Evolutionary conservation across 2,329 filamentous ascomycete species (phyloP).

Genomic region (Ascochyta lentis): DNA sequence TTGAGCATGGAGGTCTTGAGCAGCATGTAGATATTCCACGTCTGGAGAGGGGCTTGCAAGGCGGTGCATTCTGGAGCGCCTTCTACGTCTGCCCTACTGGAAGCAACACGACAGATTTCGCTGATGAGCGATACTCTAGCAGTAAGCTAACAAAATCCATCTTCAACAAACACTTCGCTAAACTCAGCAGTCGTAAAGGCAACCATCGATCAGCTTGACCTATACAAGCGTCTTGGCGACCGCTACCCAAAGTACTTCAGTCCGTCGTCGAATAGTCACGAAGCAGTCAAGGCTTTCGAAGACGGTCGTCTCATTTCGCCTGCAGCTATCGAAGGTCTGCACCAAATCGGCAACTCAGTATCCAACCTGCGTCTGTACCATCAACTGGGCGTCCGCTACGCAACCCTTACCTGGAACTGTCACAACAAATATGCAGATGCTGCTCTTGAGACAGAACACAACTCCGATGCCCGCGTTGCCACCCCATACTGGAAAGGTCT

Average conservation of each 20-base stretch:
- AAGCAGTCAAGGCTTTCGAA: conserved; percentile 63
- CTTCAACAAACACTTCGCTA: neutral
- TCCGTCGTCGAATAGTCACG: conserved; percentile 63
- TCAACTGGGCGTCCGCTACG: conserved; percentile 81
- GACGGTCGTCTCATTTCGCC: conserved; percentile 46
- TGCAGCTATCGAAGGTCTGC: conserved; percentile 67
- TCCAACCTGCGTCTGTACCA: conserved; percentile 78
- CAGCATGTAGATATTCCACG: conserved; percentile 82
- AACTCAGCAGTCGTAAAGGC: conserved; percentile 62
- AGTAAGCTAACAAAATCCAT: conserved; percentile 56
- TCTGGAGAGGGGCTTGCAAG: conserved; percentile 72
- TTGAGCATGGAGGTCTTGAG: conserved; percentile 71
- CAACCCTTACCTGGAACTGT: conserved; percentile 91
- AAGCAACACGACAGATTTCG: conserved; percentile 72
- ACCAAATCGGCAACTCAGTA: conserved; percentile 88
- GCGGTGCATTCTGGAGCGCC: conserved; percentile 93
- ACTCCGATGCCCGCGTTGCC: conserved; percentile 48
- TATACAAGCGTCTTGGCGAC: conserved; percentile 68
- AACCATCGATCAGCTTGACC: conserved; percentile 77
- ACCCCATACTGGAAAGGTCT: conserved; percentile 74
- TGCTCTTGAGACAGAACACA: conserved; percentile 66
- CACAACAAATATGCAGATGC: conserved; percentile 90
- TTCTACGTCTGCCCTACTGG: conserved; percentile 74
- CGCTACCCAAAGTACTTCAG: conserved; percentile 75
- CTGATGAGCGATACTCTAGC: conserved; percentile 71